A percentile compares a stretch with the other conserved stretches of the same genome.
Conservation (phyloP, 257 asterid genomes). For the Fraxinus excelsior region DNA sequence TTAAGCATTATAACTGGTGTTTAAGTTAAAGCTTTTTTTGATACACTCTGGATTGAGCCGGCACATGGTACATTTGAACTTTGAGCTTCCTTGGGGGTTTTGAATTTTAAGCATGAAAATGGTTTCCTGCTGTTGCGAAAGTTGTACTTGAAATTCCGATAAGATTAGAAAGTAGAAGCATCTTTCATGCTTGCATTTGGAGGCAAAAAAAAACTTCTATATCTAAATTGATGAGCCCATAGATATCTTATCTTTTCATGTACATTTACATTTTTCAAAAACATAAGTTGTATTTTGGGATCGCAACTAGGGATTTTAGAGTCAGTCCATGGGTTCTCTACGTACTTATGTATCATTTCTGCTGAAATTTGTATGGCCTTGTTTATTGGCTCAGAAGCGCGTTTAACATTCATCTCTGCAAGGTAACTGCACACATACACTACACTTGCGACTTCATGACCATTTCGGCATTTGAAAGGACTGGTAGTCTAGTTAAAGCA, state of each 20-base stretch:
- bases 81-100: neutral
- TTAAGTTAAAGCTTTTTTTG: too few species aligned
- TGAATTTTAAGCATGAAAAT: neutral
- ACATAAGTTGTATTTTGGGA: neutral
- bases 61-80: constrained; percentile 2
- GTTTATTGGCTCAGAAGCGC: neutral
- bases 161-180: neutral
- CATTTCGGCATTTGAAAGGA: neutral
- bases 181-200: too few species aligned
- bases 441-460: neutral
- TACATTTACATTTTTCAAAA: too few species aligned
- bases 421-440: neutral
- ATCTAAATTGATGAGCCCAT: neutral
- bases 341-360: neutral
- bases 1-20: constrained; percentile 1
- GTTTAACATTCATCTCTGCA: neutral
- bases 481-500: neutral
- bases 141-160: neutral
- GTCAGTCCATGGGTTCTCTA: neutral
- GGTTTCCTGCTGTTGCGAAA: neutral
- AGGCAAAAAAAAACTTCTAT: neutral
- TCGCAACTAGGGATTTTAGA: neutral
- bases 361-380: neutral
- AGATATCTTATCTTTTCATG: neutral
- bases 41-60: constrained; percentile 6